phyloP scores from a whole-genome alignment of 208 protist genomes.

The Trypanosoma congolense region DNA sequence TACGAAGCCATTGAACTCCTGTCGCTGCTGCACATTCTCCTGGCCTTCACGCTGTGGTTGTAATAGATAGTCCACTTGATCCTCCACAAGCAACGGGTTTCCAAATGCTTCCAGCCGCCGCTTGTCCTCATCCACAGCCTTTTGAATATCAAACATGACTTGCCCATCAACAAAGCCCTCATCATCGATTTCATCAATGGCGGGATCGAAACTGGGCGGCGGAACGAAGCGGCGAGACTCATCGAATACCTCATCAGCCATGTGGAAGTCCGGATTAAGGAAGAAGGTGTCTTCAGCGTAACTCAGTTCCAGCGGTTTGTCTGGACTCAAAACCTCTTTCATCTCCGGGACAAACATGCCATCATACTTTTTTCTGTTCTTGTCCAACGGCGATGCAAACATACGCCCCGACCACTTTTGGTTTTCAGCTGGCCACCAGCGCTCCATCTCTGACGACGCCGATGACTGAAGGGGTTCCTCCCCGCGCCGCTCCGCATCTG shows the following conservation, averaged over 20 bases:
- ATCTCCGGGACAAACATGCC: conserved; percentile 85
- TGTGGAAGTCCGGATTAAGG: conserved; percentile 61
- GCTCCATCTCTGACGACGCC: conserved; percentile 31
- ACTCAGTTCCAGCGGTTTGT: conserved; percentile 65
- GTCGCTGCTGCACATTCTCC: conserved; percentile 74
- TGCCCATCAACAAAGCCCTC: conserved; percentile 71
- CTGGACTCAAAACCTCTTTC: conserved; percentile 51
- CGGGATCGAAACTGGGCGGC: conserved; percentile 78
- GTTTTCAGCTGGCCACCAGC: conserved; percentile 69
- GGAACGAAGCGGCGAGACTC: conserved; percentile 70
- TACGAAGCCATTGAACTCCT: conserved; percentile 87
- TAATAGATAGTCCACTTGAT: conserved; percentile 82
- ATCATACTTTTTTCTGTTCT: conserved; percentile 71
- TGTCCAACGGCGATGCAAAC: conserved; percentile 63
- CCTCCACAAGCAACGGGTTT: conserved; percentile 81
- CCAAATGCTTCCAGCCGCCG: conserved; percentile 81
- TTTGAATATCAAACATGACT: conserved; percentile 81
- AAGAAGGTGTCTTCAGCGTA: conserved; percentile 76
- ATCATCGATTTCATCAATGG: conserved; percentile 80
- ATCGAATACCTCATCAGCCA: conserved; percentile 74
- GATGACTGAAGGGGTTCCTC: conserved; percentile 28
- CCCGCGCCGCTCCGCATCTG: conserved; percentile 55
- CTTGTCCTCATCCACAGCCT: conserved; percentile 80
- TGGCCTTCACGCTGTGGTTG: conserved; percentile 77
- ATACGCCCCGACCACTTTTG: conserved; percentile 67